These are phyloP conservation scores for Colletotrichum spinosum DNA, from an alignment of 2,329 filamentous ascomycete genomes.

Conservation along the genomic window DNA sequence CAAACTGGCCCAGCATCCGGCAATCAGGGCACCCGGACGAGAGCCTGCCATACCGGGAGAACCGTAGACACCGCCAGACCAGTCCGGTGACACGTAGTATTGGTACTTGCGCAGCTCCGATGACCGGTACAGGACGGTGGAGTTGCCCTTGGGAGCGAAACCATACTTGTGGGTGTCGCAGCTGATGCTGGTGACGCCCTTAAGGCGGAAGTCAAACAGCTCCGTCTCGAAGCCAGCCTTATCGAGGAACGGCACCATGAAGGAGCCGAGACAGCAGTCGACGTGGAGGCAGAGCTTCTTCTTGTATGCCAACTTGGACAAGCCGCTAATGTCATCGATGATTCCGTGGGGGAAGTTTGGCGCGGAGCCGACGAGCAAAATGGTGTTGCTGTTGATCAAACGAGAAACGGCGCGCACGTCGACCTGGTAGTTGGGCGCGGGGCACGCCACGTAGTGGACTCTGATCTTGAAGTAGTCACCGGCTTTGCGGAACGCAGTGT, in stretches of 20 bases:
- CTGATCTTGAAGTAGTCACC: slow-evolving; percentile 98
- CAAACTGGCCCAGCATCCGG: slow-evolving; percentile 93
- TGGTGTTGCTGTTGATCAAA: slow-evolving; percentile 92
- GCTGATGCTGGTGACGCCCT: slow-evolving; percentile 93
- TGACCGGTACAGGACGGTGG: slow-evolving; percentile 89
- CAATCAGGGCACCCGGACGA: slow-evolving; percentile 92
- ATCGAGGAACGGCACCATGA: slow-evolving; percentile 91
- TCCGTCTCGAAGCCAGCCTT: slow-evolving; percentile 92
- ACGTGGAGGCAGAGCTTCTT: slow-evolving; percentile 91
- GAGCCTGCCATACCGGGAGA: slow-evolving; percentile 93
- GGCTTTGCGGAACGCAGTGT: slow-evolving; percentile 97
- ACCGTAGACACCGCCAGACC: slow-evolving; percentile 96
- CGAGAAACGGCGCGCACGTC: slow-evolving; percentile 81
- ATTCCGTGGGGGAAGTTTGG: slow-evolving; percentile 99
- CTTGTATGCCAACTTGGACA: slow-evolving; percentile 85
- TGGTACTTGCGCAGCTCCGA: slow-evolving; percentile 85
- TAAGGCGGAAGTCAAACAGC: slow-evolving; percentile 92
- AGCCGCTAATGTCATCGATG: slow-evolving; percentile 89
- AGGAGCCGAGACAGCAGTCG: slow-evolving; percentile 97
- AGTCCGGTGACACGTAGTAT: slow-evolving; percentile 96
- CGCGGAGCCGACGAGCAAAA: slow-evolving; percentile 92
- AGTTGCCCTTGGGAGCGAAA: slow-evolving; percentile 98
- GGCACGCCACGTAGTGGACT: slow-evolving; percentile 87
- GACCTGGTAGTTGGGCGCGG: slow-evolving; percentile 87
- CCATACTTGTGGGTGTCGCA: slow-evolving; percentile 99